Evolutionary conservation across 441 rosid species (phyloP).

Genomic region (Adansonia rubrostipa): DNA sequence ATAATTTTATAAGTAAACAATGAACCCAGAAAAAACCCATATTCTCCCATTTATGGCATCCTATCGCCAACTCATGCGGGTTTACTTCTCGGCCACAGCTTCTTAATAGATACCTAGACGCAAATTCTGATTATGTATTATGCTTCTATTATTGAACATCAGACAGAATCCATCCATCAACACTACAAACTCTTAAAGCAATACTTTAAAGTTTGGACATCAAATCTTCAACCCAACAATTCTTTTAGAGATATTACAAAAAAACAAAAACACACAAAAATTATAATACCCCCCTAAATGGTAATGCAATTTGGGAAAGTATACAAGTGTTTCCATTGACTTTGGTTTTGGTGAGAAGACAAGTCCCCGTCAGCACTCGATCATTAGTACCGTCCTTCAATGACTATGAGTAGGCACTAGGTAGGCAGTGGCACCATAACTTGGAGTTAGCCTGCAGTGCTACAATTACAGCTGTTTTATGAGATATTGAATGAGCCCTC

Average conservation of each 20-base stretch:
- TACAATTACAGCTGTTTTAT: not conserved
- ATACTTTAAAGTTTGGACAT: not conserved
- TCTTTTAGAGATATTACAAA: not conserved
- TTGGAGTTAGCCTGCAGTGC: not conserved
- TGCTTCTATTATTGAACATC: not conserved
- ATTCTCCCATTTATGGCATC: constrained; percentile 20
- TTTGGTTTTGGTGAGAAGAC: not conserved
- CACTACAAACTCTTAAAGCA: not conserved
- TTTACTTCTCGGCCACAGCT: constrained; percentile 16
- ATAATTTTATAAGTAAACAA: not conserved
- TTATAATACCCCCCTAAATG: no score
- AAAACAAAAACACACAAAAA: not conserved
- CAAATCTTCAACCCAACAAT: constrained; percentile 1
- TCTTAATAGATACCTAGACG: not conserved
- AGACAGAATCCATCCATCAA: not conserved
- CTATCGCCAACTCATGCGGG: constrained; percentile 29
- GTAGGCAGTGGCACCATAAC: not conserved
- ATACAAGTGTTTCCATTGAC: not conserved
- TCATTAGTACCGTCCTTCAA: not conserved
- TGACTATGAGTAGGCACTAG: not conserved
- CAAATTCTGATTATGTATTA: not conserved
- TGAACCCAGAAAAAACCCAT: not conserved
- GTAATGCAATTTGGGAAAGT: not conserved
- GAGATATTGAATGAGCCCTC: not conserved
- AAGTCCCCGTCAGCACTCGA: not conserved